phyloP scores from a whole-genome alignment of 305 asterid genomes.

The Ilex paraguariensis region DNA sequence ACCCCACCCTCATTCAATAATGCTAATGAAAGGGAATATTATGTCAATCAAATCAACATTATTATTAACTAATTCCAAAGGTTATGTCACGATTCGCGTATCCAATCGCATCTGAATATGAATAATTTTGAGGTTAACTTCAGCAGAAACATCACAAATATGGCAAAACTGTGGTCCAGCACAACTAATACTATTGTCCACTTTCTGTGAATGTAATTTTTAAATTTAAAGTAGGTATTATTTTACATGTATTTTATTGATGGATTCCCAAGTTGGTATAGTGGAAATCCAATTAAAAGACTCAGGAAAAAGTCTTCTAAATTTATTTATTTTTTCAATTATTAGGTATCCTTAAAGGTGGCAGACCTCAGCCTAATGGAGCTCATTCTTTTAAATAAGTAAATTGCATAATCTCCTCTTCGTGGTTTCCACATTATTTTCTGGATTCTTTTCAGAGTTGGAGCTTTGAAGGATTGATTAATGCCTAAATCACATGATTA shows the following conservation, averaged over 20 bases:
- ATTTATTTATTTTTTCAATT: conserved; percentile 2
- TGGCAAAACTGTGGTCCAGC: neutral
- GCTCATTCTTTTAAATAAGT: conserved; percentile 11
- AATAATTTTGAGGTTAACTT: conserved; percentile 17
- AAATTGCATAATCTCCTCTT: conserved; percentile 8
- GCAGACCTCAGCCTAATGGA: conserved; percentile 33
- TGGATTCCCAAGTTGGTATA: conserved; percentile 30
- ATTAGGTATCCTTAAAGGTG: conserved; percentile 47
- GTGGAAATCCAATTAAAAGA: conserved; percentile 53
- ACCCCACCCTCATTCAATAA: neutral
- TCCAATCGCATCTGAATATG: conserved; percentile 2
- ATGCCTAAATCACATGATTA: conserved; percentile 32
- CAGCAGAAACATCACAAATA: neutral
- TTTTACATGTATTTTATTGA: neutral
- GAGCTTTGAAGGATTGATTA: conserved; percentile 22
- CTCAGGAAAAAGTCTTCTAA: conserved; percentile 16
- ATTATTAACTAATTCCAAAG: conserved; percentile 26
- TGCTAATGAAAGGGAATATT: neutral
- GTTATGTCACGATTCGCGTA: neutral
- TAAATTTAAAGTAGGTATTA: neutral
- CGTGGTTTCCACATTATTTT: conserved; percentile 30
- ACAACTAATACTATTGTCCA: neutral
- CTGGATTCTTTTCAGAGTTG: conserved; percentile 36
- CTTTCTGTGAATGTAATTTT: neutral
- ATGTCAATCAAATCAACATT: conserved; percentile 34